These are phyloP conservation scores for Pisolithus albus DNA, from an alignment of 768 basidiomycete genomes.

Conservation along the genomic window DNA sequence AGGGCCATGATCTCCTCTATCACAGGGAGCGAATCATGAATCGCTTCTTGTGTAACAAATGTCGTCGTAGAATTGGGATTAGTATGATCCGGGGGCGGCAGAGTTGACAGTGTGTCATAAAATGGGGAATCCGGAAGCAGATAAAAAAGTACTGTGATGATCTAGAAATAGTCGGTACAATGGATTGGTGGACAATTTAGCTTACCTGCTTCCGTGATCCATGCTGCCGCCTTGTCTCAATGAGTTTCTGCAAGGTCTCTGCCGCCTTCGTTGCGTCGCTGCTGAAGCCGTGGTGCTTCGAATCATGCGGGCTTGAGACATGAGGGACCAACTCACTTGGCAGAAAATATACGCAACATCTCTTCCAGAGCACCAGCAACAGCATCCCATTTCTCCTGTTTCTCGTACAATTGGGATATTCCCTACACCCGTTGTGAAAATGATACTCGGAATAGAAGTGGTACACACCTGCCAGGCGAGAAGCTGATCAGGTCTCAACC, in stretches of 20 bases:
- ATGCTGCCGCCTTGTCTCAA: slow-evolving; percentile 53
- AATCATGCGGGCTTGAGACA: background rate
- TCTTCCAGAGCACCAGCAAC: slow-evolving; percentile 47
- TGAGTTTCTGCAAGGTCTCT: slow-evolving; percentile 69
- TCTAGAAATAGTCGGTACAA: slow-evolving; percentile 59
- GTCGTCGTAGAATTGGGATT: slow-evolving; percentile 60
- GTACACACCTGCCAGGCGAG: slow-evolving; percentile 78
- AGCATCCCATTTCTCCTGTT: slow-evolving; percentile 49
- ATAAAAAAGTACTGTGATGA: slow-evolving; percentile 58
- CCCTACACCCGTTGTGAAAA: slow-evolving; percentile 41
- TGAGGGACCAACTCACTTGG: slow-evolving; percentile 41
- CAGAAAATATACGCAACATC: slow-evolving; percentile 51
- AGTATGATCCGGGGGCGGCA: slow-evolving; percentile 74
- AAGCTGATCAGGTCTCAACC: slow-evolving; percentile 56
- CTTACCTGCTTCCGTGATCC: slow-evolving; percentile 56
- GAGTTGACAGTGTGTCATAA: slow-evolving; percentile 50
- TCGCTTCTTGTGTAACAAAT: slow-evolving; percentile 48
- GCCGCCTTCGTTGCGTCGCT: slow-evolving; percentile 75
- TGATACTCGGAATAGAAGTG: slow-evolving; percentile 9
- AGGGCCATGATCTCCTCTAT: slow-evolving; percentile 67
- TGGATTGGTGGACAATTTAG: background rate
- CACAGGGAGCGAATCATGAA: slow-evolving; percentile 64
- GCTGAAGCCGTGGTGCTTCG: slow-evolving; percentile 31
- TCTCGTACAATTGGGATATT: slow-evolving; percentile 65
- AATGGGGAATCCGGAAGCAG: slow-evolving; percentile 70